Conservation (phyloP, 495 filamentous ascomycete species). For the Thozetella sp. region DNA sequence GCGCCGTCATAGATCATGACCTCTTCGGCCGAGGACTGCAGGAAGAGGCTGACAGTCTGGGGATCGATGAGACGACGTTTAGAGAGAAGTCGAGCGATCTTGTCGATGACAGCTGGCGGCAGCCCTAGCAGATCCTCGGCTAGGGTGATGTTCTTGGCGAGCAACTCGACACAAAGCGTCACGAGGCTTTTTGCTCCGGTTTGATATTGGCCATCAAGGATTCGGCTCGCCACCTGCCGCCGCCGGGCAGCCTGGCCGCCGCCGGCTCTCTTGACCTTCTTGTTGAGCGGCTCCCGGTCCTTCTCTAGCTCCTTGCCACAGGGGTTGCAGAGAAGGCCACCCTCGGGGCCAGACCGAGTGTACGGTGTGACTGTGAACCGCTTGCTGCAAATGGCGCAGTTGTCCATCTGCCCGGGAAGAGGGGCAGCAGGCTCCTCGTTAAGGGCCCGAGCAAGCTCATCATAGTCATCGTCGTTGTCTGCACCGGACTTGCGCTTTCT, state of each 20-base stretch:
- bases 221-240: slow-evolving; percentile 73
- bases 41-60: slow-evolving; percentile 72
- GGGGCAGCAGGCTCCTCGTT: slow-evolving; percentile 65
- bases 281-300: slow-evolving; percentile 63
- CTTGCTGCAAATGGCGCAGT: slow-evolving; percentile 83
- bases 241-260: slow-evolving; percentile 50
- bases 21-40: slow-evolving; percentile 64
- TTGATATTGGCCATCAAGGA: slow-evolving; percentile 71
- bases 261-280: slow-evolving; percentile 35
- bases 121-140: slow-evolving; percentile 85
- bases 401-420: slow-evolving; percentile 81
- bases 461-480: slow-evolving; percentile 47
- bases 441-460: slow-evolving; percentile 54
- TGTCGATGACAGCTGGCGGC: slow-evolving; percentile 65
- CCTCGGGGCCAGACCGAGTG: slow-evolving; percentile 76
- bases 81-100: slow-evolving; percentile 78
- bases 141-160: slow-evolving; percentile 79
- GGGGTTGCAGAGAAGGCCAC: slow-evolving; percentile 80
- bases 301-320: slow-evolving; percentile 80
- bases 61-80: slow-evolving; percentile 74
- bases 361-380: slow-evolving; percentile 95
- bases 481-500: slow-evolving; percentile 52
- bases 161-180: slow-evolving; percentile 81
- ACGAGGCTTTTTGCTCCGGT: slow-evolving; percentile 73
- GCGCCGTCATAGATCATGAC: slow-evolving; percentile 82